These are phyloP conservation scores for Vishniacozyma victoriae DNA, from an alignment of 768 basidiomycete genomes.

Conservation along the genomic window DNA sequence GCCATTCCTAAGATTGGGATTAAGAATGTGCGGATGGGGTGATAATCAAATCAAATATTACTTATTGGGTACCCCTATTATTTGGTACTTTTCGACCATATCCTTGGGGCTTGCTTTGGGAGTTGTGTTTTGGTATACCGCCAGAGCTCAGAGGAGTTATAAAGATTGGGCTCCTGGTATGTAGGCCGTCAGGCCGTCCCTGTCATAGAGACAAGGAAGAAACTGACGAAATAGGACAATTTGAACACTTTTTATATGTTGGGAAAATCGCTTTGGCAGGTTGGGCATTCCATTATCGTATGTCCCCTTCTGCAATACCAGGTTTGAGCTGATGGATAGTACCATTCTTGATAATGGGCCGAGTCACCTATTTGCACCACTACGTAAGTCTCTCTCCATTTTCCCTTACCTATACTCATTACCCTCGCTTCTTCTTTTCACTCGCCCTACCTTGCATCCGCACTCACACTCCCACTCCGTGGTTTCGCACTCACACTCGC, in stretches of 20 bases:
- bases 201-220: no score
- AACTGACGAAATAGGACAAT: conserved; percentile 77
- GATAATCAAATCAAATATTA: conserved; percentile 85
- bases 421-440: background rate
- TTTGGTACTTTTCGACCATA: conserved; percentile 77
- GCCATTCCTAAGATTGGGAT: conserved; percentile 81
- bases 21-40: conserved; percentile 98
- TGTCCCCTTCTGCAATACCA: conserved; percentile 36
- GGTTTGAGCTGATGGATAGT: conserved; percentile 51
- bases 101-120: conserved; percentile 54
- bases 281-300: conserved; percentile 86
- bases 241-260: conserved; percentile 91
- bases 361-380: conserved; percentile 86
- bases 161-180: conserved; percentile 82
- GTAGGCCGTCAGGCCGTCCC: no score
- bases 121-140: conserved; percentile 60
- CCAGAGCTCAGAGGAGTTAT: conserved; percentile 81
- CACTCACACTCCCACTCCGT: background rate
- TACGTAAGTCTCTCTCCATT: conserved; percentile 59
- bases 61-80: conserved; percentile 80
- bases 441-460: background rate
- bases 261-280: conserved; percentile 85
- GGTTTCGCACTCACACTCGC: background rate
- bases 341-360: conserved; percentile 97
- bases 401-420: no score